Conservation (phyloP, 192 early-diverging fungal genomes). For the Coemansia sp. region DNA sequence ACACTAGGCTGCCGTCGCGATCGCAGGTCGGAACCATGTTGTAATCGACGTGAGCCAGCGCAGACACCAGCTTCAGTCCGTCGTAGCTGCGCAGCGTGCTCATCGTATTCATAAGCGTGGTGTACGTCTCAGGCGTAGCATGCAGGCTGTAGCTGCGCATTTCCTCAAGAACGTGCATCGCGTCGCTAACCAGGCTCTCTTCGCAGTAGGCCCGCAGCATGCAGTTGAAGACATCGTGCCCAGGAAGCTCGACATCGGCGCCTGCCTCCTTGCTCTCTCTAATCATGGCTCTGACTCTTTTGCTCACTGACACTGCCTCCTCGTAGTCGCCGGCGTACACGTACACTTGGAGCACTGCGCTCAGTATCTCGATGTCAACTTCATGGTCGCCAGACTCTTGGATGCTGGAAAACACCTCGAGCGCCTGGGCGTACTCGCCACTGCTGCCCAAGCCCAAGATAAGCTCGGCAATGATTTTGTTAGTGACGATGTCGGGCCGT, state of each 20-base stretch:
- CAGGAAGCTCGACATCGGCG: constrained; percentile 5
- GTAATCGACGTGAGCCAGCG: constrained; percentile 52
- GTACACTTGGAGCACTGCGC: constrained; percentile 46
- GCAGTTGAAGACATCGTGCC: constrained; percentile 26
- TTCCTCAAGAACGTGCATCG: constrained; percentile 48
- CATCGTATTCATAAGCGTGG: constrained; percentile 34
- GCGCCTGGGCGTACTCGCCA: constrained; percentile 25
- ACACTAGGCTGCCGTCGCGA: background rate
- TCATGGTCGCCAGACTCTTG: constrained; percentile 28
- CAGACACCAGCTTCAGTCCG: constrained; percentile 41
- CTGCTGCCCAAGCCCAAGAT: constrained; percentile 20
- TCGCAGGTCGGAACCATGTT: constrained; percentile 27
- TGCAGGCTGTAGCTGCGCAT: constrained; percentile 44
- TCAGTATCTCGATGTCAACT: constrained; percentile 22
- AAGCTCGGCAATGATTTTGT: constrained; percentile 24
- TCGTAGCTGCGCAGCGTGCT: constrained; percentile 45
- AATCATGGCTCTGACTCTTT: constrained; percentile 40
- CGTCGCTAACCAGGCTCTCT: constrained; percentile 29
- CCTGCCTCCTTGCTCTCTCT: background rate
- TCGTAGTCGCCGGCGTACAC: constrained; percentile 41
- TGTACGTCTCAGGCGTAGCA: constrained; percentile 41
- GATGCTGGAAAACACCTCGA: constrained; percentile 32
- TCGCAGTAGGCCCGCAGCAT: constrained; percentile 48
- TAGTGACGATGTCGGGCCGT: constrained; percentile 25
- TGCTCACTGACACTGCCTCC: constrained; percentile 52